Evolutionary conservation across 257 asterid genomes (phyloP), one percentile per base, ranked within the genome.

Genomic region (Hygrophila difformis): DNA sequence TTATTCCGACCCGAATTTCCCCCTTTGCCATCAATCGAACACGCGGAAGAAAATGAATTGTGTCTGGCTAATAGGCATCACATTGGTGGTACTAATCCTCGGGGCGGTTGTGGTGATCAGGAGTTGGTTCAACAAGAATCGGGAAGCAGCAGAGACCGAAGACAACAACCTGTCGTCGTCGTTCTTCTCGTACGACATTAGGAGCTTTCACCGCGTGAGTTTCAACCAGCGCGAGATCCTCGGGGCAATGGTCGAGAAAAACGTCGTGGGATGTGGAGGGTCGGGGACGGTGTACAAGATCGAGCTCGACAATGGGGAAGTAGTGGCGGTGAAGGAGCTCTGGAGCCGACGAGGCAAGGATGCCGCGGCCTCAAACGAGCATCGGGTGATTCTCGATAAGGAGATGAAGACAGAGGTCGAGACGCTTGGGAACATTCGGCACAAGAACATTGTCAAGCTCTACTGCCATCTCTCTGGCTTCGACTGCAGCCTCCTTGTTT

Each of bases 241-340:
- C 3, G 94, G 75, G 1, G 78, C 88, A 31, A 60, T 91, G 84
- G 79, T 82, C 1, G 96, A 91, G 23, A 74, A 86, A 42, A 91
- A 91, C 74, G 78, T 91, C 7, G 88, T 91, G 14, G 98, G 98
- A 5, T 79, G 76, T 42, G 96, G 98, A 33, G 96, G 98, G 12
- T 91, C 98, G 0, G 94, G 98, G 18, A 73, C 94, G 0, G 98
- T 91, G 0, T 91, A 86, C 70, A 76, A 57, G 62, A 69, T 86
- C 9, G 89, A 80, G 68, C 62, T 85, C 18, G 73, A 68, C 44
- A 86, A 61, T 0, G 82, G 92, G 0, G 93, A 82, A 44, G 72
- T 60, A 6, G 80, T 86, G 0, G 96, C 98, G 0, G 96, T 80
- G 20, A 91, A 91, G 68, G 82, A 83, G 79, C 66, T 91, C 26